These are phyloP conservation scores for Neonectria faginata DNA, from an alignment of 2,329 filamentous ascomycete genomes.

Conservation along the genomic window DNA sequence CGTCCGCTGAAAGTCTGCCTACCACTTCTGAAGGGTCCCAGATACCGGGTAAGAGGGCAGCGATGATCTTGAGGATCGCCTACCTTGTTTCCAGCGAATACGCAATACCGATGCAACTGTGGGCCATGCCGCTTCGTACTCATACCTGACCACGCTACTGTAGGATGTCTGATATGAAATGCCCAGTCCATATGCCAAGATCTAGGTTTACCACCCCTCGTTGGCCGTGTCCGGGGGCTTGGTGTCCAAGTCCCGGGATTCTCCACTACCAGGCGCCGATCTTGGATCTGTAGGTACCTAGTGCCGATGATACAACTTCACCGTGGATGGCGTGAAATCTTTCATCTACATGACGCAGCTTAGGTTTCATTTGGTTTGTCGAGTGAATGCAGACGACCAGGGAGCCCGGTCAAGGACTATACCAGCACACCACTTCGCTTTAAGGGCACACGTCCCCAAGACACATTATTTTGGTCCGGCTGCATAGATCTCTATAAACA, in stretches of 20 bases:
- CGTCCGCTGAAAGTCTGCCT: too few species aligned
- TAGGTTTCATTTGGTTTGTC: background rate
- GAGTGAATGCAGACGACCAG: background rate
- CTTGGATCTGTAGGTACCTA: background rate
- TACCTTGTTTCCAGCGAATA: too few species aligned
- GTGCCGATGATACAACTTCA: background rate
- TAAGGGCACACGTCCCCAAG: background rate
- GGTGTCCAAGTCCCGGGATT: background rate
- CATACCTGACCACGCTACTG: too few species aligned
- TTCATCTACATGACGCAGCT: background rate
- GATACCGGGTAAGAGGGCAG: too few species aligned
- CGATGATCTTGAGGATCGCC: too few species aligned
- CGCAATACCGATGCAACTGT: too few species aligned
- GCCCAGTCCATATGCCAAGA: too few species aligned
- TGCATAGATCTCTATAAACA: background rate
- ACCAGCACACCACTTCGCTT: background rate
- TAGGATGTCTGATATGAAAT: too few species aligned
- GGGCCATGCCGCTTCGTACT: too few species aligned
- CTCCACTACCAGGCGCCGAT: background rate
- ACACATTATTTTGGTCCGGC: background rate
- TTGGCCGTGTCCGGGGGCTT: background rate
- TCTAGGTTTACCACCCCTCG: background rate
- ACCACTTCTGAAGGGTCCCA: too few species aligned
- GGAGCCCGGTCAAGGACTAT: background rate
- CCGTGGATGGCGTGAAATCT: background rate